Conservation (phyloP, 2,329 filamentous ascomycete species). For the Pseudogymnoascus sp. region DNA sequence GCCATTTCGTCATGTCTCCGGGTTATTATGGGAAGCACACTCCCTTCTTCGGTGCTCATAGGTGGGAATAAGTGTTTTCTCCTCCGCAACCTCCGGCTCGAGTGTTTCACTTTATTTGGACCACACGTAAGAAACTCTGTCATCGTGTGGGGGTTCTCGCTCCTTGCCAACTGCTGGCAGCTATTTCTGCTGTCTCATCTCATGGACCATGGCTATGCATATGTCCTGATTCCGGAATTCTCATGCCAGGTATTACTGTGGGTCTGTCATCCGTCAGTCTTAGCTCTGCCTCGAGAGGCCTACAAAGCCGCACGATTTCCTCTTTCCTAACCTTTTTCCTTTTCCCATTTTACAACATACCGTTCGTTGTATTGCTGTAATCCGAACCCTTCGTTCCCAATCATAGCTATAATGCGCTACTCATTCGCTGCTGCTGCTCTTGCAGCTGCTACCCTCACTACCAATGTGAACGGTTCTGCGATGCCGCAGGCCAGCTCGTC, state of each 20-base stretch:
- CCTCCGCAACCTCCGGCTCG: not conserved
- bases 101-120: not conserved
- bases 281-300: not conserved
- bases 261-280: not conserved
- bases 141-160: not conserved
- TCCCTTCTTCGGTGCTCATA: not conserved
- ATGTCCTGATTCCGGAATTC: not conserved
- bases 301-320: not conserved
- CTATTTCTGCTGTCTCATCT: not conserved
- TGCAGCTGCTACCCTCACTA: conserved; percentile 36
- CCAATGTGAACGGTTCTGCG: conserved; percentile 28
- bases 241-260: not conserved
- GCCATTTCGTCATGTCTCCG: not conserved
- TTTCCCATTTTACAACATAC: not conserved
- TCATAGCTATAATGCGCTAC: conserved; percentile 22
- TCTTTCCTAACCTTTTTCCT: not conserved
- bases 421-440: conserved; percentile 32
- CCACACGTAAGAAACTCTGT: not conserved
- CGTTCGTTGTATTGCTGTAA: not conserved
- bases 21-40: not conserved
- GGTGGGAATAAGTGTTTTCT: not conserved
- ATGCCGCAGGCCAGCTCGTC: conserved; percentile 45
- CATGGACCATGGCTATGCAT: not conserved
- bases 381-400: not conserved
- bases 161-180: not conserved